Evolutionary conservation across 257 asterid genomes (phyloP).

Genomic region (Petrea volubilis): DNA sequence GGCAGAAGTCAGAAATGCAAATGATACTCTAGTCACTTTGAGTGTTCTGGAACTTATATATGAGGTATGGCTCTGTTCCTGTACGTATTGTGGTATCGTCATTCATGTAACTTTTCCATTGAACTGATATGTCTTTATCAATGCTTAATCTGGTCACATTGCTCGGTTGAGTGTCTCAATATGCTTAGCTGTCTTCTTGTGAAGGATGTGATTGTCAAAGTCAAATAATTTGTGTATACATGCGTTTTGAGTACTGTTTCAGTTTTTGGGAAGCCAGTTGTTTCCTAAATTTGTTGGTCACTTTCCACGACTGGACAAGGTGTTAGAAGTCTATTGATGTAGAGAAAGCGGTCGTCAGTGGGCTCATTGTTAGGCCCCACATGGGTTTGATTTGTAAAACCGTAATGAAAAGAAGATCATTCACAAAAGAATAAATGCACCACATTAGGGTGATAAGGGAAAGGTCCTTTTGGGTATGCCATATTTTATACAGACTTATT

Average conservation of each 20-base stretch:
- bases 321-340: slow-evolving; percentile 14
- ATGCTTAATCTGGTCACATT: slow-evolving; percentile 11
- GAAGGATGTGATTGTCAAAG: slow-evolving; percentile 6
- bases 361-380: not conserved
- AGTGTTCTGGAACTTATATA: slow-evolving; percentile 83
- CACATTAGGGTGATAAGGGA: too few species aligned
- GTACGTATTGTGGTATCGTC: slow-evolving; percentile 12
- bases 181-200: not conserved
- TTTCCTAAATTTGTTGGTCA: not conserved
- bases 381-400: not conserved
- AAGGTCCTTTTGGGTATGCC: too few species aligned
- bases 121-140: not conserved
- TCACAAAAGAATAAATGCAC: slow-evolving; percentile 3
- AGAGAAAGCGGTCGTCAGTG: not conserved
- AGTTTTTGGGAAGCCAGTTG: not conserved
- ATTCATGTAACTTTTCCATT: not conserved
- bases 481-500: too few species aligned
- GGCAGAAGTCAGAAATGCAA: slow-evolving; percentile 63
- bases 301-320: not conserved
- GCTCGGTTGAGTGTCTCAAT: slow-evolving; percentile 14
- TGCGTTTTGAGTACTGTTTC: not conserved
- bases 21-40: slow-evolving; percentile 76
- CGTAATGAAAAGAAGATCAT: not conserved
- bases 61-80: slow-evolving; percentile 59
- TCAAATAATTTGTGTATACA: slow-evolving; percentile 9